Percentiles rank a stretch among this genome's conserved stretches.
phyloP scores from a whole-genome alignment of 371 early-diverging fungal species.

The Syncephalastrum monosporum region DNA sequence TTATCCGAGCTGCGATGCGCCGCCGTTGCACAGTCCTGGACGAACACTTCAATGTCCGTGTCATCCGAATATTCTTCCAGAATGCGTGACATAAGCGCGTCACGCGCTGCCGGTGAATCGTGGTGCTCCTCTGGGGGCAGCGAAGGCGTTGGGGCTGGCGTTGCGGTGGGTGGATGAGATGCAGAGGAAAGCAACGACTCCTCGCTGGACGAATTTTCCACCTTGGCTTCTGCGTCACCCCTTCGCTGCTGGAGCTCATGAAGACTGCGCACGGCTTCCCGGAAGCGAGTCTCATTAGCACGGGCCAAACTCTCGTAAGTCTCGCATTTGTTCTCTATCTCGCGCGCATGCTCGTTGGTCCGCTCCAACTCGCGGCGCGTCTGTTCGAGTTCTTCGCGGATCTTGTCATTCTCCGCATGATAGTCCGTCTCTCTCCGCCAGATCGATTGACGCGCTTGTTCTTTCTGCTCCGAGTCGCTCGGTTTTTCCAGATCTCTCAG shows the following conservation, averaged over 20 bases:
- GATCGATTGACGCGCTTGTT: constrained; percentile 42
- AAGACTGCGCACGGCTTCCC: constrained; percentile 38
- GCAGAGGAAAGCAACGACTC: not conserved
- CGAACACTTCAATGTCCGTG: constrained; percentile 69
- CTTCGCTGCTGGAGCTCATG: constrained; percentile 16
- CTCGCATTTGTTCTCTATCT: constrained; percentile 39
- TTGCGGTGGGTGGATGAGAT: constrained; percentile 3
- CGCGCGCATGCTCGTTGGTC: constrained; percentile 26
- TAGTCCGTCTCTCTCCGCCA: constrained; percentile 52
- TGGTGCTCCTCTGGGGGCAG: not conserved
- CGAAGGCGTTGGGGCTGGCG: constrained; percentile 4
- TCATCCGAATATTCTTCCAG: constrained; percentile 62
- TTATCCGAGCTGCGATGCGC: constrained; percentile 72
- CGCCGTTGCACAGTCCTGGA: constrained; percentile 65
- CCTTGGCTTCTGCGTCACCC: constrained; percentile 6
- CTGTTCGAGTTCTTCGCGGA: constrained; percentile 36
- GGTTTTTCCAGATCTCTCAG: constrained; percentile 71
- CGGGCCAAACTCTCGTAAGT: constrained; percentile 25
- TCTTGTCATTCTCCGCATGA: constrained; percentile 39
- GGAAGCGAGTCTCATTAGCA: constrained; percentile 33
- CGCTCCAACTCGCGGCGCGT: constrained; percentile 26
- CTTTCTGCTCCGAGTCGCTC: constrained; percentile 33
- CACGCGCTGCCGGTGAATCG: constrained; percentile 22
- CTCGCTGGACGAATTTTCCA: not conserved
- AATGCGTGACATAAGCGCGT: constrained; percentile 43